Conservation (phyloP, 768 basidiomycete genomes). For the Psilocybe subaeruginosa region DNA sequence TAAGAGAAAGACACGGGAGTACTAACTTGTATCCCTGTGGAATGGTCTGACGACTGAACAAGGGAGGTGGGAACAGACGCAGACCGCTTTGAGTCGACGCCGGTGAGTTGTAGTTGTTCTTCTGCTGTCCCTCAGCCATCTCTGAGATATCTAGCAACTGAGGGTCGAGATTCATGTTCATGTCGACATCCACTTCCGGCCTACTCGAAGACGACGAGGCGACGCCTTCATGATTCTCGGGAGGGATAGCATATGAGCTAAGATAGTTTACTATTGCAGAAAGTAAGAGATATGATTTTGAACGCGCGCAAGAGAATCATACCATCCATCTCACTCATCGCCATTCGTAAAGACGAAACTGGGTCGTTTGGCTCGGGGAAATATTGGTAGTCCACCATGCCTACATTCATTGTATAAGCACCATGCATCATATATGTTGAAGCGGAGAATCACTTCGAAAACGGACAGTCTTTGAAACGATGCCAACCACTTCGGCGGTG, state of each 20-base stretch:
- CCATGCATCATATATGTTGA: neutral
- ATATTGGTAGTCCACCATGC: constrained; percentile 94
- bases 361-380: constrained; percentile 76
- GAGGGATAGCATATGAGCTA: constrained; percentile 66
- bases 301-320: constrained; percentile 19
- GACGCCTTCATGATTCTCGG: constrained; percentile 67
- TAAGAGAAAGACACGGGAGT: neutral
- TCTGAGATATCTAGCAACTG: constrained; percentile 31
- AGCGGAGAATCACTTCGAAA: constrained; percentile 75
- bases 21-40: constrained; percentile 81
- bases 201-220: constrained; percentile 26
- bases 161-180: constrained; percentile 53
- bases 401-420: constrained; percentile 41
- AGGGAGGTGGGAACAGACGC: constrained; percentile 83
- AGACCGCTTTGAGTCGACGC: constrained; percentile 52
- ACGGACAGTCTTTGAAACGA: constrained; percentile 80
- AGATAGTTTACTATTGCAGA: constrained; percentile 67
- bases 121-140: neutral
- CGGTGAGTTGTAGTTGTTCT: constrained; percentile 6
- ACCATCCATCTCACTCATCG: constrained; percentile 89
- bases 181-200: constrained; percentile 12
- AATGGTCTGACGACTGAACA: constrained; percentile 83
- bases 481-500: constrained; percentile 71
- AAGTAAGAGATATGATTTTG: neutral
- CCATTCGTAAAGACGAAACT: constrained; percentile 63